Percentiles rank a stretch among this genome's conserved stretches.
Evolutionary conservation across 1,139 yeast species (phyloP).

Genomic region (Meyerozyma elateridarum): DNA sequence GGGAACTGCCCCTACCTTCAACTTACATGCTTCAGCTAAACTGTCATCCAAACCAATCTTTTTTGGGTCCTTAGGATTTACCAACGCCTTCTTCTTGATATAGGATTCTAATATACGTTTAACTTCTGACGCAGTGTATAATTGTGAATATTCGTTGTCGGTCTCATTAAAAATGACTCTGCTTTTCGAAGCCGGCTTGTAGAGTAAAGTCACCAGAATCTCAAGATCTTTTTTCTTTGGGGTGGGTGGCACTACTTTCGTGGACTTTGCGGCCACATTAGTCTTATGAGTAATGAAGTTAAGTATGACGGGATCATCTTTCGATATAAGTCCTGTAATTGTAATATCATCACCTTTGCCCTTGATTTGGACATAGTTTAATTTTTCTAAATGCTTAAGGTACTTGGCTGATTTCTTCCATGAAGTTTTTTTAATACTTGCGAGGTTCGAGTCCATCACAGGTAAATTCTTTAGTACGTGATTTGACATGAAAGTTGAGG

Average conservation of each 20-base stretch:
- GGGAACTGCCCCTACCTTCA: conserved; percentile 23
- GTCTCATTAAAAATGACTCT: conserved; percentile 46
- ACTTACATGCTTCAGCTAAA: conserved; percentile 22
- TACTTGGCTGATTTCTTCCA: conserved; percentile 90
- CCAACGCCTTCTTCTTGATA: conserved; percentile 48
- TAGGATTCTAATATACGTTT: conserved; percentile 51
- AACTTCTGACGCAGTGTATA: conserved; percentile 53
- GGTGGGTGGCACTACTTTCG: conserved; percentile 14
- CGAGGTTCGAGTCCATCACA: conserved; percentile 40
- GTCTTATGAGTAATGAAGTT: conserved; percentile 62
- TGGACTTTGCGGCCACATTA: conserved; percentile 21
- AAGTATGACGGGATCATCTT: conserved; percentile 45
- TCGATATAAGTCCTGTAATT: conserved; percentile 46
- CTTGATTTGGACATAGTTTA: conserved; percentile 57
- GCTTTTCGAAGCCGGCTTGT: conserved; percentile 51
- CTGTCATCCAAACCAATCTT: conserved; percentile 51
- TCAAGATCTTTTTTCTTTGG: conserved; percentile 21
- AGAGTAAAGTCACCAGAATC: conserved; percentile 37
- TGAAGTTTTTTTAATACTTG: conserved; percentile 74
- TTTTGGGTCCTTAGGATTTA: conserved; percentile 41
- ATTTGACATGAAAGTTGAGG: conserved; percentile 73
- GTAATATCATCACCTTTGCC: conserved; percentile 77
- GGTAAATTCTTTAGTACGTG: conserved; percentile 73
- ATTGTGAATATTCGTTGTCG: conserved; percentile 29
- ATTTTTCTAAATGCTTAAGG: conserved; percentile 79